Evolutionary conservation across 306 rosid species (phyloP).

Genomic region (Betula pendula): DNA sequence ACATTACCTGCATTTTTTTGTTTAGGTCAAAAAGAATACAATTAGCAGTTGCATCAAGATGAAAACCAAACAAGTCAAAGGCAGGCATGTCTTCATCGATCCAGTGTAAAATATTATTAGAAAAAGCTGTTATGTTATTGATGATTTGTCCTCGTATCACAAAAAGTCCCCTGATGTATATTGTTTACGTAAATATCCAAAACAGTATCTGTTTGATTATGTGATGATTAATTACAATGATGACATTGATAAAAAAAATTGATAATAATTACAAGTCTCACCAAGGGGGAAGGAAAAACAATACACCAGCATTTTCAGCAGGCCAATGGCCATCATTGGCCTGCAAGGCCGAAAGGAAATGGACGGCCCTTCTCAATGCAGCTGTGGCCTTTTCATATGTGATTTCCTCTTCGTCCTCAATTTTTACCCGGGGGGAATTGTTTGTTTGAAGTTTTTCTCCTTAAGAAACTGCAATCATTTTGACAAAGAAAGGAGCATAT

Average conservation of each 20-base stretch:
- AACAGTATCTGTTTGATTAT: no score
- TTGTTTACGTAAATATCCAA: no score
- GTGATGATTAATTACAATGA: background rate
- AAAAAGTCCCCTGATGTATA: no score
- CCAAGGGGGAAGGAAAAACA: slow-evolving; percentile 23
- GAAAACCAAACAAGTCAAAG: no score
- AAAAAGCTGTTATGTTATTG: no score
- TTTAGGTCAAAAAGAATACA: no score
- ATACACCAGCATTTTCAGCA: slow-evolving; percentile 17
- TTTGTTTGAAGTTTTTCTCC: slow-evolving; percentile 24
- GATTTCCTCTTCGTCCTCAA: slow-evolving; percentile 6
- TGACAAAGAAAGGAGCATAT: no score
- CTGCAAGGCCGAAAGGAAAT: slow-evolving; percentile 15
- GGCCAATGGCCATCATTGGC: slow-evolving; percentile 28
- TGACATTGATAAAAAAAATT: background rate
- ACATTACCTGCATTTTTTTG: slow-evolving; percentile 55
- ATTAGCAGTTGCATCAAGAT: no score
- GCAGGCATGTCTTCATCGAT: no score
- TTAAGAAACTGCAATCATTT: slow-evolving; percentile 11
- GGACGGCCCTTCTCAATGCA: slow-evolving; percentile 8
- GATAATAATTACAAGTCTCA: background rate
- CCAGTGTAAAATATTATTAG: no score
- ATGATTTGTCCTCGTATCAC: no score
- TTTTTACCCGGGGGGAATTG: background rate
- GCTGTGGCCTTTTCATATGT: background rate